Evolutionary conservation across 2,329 filamentous ascomycete genomes (phyloP).

Genomic region (Verticillium longisporum): DNA sequence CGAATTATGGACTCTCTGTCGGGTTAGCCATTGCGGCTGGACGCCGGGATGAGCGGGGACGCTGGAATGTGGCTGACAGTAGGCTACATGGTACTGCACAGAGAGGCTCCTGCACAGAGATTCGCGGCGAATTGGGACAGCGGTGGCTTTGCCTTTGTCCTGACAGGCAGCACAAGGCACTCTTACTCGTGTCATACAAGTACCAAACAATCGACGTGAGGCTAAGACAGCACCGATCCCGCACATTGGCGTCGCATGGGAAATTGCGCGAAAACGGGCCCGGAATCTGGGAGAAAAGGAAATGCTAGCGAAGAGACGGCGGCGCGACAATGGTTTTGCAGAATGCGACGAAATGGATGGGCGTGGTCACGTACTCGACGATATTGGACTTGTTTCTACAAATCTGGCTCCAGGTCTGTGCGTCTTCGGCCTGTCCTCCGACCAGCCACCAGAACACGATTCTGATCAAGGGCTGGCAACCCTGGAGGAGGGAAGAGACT

Average conservation of each 20-base stretch:
- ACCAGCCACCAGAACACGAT: background rate
- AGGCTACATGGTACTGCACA: background rate
- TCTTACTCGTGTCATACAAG: background rate
- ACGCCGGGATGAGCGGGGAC: background rate
- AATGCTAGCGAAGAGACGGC: background rate
- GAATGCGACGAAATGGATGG: background rate
- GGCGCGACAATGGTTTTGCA: background rate
- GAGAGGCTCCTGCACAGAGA: too few species aligned
- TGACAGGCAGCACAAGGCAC: background rate
- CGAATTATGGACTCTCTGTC: background rate
- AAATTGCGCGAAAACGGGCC: background rate
- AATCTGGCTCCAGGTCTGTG: background rate
- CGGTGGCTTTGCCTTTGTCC: background rate
- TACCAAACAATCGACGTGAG: background rate
- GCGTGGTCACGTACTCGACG: background rate
- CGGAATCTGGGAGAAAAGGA: background rate
- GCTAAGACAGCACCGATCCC: background rate
- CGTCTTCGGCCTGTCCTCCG: background rate
- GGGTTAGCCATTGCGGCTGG: background rate
- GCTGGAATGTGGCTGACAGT: background rate
- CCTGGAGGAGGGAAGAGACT: background rate
- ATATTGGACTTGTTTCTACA: background rate
- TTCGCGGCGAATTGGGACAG: too few species aligned
- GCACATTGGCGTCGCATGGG: background rate
- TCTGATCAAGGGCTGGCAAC: background rate